phyloP scores from a whole-genome alignment of 768 basidiomycete genomes.

The Butyriboletus loyo region DNA sequence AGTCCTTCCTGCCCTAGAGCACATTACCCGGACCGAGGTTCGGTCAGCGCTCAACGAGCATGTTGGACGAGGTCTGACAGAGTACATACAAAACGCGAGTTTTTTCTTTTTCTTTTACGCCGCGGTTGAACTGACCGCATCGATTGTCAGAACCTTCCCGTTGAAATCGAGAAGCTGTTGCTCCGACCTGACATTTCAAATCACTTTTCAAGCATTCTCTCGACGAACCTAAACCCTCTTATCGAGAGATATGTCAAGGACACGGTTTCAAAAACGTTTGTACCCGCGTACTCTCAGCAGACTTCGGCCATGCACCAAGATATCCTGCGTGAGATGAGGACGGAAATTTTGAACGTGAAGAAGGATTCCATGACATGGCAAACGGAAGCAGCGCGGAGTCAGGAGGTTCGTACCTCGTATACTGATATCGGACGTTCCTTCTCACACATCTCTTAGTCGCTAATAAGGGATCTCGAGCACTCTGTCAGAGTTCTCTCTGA shows the following conservation, averaged over 20 bases:
- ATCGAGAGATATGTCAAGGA: constrained; percentile 85
- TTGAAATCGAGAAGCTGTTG: constrained; percentile 76
- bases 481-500: constrained; percentile 72
- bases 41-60: constrained; percentile 75
- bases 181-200: constrained; percentile 71
- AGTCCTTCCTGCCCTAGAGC: constrained; percentile 78
- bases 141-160: constrained; percentile 58
- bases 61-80: constrained; percentile 68
- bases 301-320: constrained; percentile 79
- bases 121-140: constrained; percentile 1
- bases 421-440: neutral
- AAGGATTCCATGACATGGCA: constrained; percentile 82
- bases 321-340: constrained; percentile 67
- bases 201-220: constrained; percentile 74
- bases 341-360: constrained; percentile 74
- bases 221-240: constrained; percentile 66
- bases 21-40: constrained; percentile 78
- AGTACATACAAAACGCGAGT: constrained; percentile 67
- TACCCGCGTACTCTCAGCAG: constrained; percentile 74
- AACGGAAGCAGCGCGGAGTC: constrained; percentile 68
- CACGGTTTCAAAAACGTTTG: constrained; percentile 64
- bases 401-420: constrained; percentile 58
- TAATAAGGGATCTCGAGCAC: constrained; percentile 80
- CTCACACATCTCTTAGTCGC: constrained; percentile 41
- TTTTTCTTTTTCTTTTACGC: neutral